These are phyloP conservation scores for Escovopsis sp. DNA, from an alignment of 2,329 filamentous ascomycete species.

Conservation along the genomic window DNA sequence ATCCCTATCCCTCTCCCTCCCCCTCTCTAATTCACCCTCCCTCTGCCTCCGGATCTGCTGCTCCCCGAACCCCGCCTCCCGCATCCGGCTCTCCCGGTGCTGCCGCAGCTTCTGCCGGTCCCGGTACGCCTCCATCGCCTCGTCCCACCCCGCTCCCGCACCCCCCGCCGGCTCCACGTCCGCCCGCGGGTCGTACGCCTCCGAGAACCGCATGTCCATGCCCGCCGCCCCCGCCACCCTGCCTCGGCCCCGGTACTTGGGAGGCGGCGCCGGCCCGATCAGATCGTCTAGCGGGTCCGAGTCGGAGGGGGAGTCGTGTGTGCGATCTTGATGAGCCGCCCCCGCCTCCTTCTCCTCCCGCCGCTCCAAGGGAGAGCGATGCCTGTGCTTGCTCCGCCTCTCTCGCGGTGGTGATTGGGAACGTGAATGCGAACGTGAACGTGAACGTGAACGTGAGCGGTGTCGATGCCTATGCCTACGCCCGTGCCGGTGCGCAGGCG, in stretches of 20 bases:
- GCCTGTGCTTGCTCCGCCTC: slow-evolving; percentile 16
- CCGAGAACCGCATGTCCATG: slow-evolving; percentile 70
- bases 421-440: no score
- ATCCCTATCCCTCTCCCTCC: slow-evolving; percentile 32
- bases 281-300: slow-evolving; percentile 65
- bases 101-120: slow-evolving; percentile 69
- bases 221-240: slow-evolving; percentile 43
- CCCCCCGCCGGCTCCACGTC: slow-evolving; percentile 28
- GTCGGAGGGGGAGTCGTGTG: neutral
- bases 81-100: slow-evolving; percentile 61
- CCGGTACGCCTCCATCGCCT: slow-evolving; percentile 60
- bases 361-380: slow-evolving; percentile 13
- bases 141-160: slow-evolving; percentile 56
- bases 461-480: slow-evolving; percentile 9
- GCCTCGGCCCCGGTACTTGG: slow-evolving; percentile 50
- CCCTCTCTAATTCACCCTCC: slow-evolving; percentile 26
- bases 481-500: slow-evolving; percentile 9
- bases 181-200: slow-evolving; percentile 42
- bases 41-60: slow-evolving; percentile 50
- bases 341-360: slow-evolving; percentile 4
- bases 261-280: slow-evolving; percentile 57
- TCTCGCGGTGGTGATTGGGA: slow-evolving; percentile 7
- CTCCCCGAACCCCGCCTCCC: slow-evolving; percentile 64
- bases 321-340: neutral
- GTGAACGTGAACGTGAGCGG: slow-evolving; percentile 16